Conservation (phyloP, 1,139 yeast genomes). For the Magnusiomyces tetraspermus region DNA sequence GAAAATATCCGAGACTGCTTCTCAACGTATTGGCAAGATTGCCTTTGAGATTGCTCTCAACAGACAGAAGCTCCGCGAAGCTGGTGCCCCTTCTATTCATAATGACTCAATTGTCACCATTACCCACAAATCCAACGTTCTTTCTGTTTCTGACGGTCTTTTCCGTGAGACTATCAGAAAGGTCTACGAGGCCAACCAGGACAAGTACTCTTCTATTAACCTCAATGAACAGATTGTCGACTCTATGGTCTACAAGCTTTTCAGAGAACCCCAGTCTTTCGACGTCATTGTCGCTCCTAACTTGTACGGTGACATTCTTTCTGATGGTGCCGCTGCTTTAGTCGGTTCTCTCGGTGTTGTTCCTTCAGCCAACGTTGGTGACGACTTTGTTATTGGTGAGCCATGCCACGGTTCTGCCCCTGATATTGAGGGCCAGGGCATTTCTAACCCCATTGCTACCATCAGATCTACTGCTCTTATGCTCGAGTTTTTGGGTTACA, state of each 20-base stretch:
- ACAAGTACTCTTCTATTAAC: constrained; percentile 44
- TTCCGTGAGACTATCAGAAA: constrained; percentile 86
- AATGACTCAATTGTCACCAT: constrained; percentile 68
- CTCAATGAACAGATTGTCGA: constrained; percentile 96
- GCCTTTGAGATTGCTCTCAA: constrained; percentile 89
- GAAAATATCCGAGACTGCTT: constrained; percentile 84
- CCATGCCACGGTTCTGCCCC: constrained; percentile 99
- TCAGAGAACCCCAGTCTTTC: constrained; percentile 93
- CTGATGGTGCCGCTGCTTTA: constrained; percentile 98
- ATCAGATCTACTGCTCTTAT: constrained; percentile 94
- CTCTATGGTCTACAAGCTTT: constrained; percentile 97
- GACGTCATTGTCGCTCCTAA: constrained; percentile 98
- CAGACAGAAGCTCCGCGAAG: constrained; percentile 74
- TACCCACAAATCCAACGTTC: constrained; percentile 92
- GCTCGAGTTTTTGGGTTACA: constrained; percentile 92
- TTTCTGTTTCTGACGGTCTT: constrained; percentile 73
- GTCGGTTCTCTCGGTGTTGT: constrained; percentile 98
- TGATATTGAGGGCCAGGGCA: constrained; percentile 90
- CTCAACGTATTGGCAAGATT: constrained; percentile 76
- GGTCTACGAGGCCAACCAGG: constrained; percentile 59
- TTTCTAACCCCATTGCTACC: constrained; percentile 95
- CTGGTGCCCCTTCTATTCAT: constrained; percentile 39
- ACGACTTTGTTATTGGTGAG: constrained; percentile 91
- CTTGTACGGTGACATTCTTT: constrained; percentile 90
- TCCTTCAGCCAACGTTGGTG: constrained; percentile 97